These are phyloP conservation scores for Apiospora hydei DNA, from an alignment of 2,329 filamentous ascomycete genomes.

Conservation along the genomic window DNA sequence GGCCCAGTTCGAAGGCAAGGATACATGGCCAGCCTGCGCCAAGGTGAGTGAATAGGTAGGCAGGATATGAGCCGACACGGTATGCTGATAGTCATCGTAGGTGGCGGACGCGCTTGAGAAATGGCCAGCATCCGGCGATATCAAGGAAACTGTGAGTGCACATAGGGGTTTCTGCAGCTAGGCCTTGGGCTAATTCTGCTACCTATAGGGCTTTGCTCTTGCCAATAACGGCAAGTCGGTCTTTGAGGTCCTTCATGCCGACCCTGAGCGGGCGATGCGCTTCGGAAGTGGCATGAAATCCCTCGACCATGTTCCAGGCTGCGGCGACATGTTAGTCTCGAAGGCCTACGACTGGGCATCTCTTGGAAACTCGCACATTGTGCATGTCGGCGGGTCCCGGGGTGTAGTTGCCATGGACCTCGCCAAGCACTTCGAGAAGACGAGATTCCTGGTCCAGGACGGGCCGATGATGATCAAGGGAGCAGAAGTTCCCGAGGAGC, in stretches of 20 bases:
- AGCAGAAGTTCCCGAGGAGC: conserved; percentile 13
- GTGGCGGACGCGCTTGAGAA: conserved; percentile 22
- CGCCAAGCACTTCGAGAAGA: conserved; percentile 26
- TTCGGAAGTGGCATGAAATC: conserved; percentile 3
- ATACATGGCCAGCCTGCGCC: conserved; percentile 16
- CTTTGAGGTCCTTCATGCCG: conserved; percentile 2
- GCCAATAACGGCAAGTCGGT: conserved; percentile 23
- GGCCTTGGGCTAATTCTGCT: conserved; percentile 27
- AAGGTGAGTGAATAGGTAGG: background rate
- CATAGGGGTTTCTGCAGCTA: conserved; percentile 28
- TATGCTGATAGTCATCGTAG: conserved; percentile 23
- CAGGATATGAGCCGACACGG: background rate
- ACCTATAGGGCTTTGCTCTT: conserved; percentile 33
- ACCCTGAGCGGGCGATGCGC: conserved; percentile 17
- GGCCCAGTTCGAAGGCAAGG: background rate
- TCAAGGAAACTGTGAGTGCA: conserved; percentile 24
- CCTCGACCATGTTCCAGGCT: conserved; percentile 6
- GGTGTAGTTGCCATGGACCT: conserved; percentile 29
- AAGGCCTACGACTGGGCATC: conserved; percentile 41
- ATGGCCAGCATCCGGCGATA: conserved; percentile 19
- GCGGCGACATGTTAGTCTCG: background rate
- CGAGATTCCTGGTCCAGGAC: conserved; percentile 41
- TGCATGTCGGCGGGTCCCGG: conserved; percentile 45
- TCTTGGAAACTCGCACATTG: conserved; percentile 51
- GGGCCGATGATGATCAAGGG: conserved; percentile 28